Evolutionary conservation across 208 protist genomes (phyloP), one percentile per base, ranked within the genome.

Genomic region (Polymyxa betae): DNA sequence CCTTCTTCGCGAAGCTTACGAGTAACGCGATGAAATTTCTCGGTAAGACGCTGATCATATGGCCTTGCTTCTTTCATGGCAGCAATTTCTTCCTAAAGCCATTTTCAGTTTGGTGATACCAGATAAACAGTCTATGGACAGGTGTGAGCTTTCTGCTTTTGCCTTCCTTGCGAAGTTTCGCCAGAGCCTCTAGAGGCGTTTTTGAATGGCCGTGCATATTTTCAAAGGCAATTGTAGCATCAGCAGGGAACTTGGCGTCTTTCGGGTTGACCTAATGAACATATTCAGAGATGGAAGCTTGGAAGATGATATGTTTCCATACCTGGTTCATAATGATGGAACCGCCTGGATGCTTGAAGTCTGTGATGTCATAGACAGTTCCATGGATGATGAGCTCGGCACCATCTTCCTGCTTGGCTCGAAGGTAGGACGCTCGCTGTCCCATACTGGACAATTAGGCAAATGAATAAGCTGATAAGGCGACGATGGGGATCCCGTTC

Each of bases 171-270:
- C 40, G n/a, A 35, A 82, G 72, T n/a, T 82, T 43, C 16, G 72
- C n/a, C 72, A 82, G n/a, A 20, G n/a, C 40, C 72, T 40, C 10
- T n/a, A 82, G 35, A 35, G 72, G 72, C 40, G 5, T n/a, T n/a
- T 82, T 82, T n/a, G 72, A 82, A 45, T 82, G 72, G 12, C 72
- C 72, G 35, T 82, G 72, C 72, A 82, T 35, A 35, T 12, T 45
- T 12, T 82, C 72, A 43, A 82, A 82, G 12, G 72, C 72, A n/a
- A 82, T 82, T n/a, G 72, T 82, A n/a, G 72, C 72, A n/a, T 82
- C 72, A 43, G 72, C 72, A 5, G 72, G 72, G n/a, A 82, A 82
- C 40, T 43, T 43, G 35, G n/a, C n/a, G 35, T 82, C 72, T 20
- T 12, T 35, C n/a, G 72, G 72, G 72, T 82, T 82, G 5, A 35